Evolutionary conservation across 2,329 filamentous ascomycete genomes (phyloP), one percentile per base, ranked within the genome.

Genomic region (Amesomyces nigricolor): DNA sequence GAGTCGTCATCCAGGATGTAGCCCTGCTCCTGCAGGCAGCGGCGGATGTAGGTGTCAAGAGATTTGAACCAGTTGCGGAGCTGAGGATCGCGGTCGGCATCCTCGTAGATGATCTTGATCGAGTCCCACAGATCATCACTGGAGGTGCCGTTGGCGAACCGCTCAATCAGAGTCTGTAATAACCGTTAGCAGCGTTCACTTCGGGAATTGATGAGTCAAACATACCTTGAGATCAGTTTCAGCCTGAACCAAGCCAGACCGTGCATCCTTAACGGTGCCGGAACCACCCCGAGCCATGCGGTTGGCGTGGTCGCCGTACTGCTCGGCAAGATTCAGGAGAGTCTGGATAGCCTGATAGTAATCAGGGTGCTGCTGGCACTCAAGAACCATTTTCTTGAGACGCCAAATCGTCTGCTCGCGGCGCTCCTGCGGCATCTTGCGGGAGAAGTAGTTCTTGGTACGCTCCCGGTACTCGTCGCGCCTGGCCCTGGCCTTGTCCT

Each of bases 361-460:
- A 66, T 99, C 92, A 56, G 89, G 83, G 68, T 97, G 94, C 54
- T 92, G 89, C 74, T 99, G 94, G 65, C 95, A 91, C 73, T 99
- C 94, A 45, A 96, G 85, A 39, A 99, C 76, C 88, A 97, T 95
- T 83, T 97, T 97, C 84, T 83, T 99, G 63, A 99, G 74, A 38
- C 94, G 88, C 81, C 85, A 96, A 65, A 96, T 86, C 54, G 86
- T 86, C 77, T 96, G 91, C 7, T 97, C 91, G 58, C 91, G 90
- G 58, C 94, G 90, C 71, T 97, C 91, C 72, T 92, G 76, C 1
- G 94, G 91, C 73, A 99, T 80, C 79, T 97, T 99, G 66, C 85
- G 81, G 64, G 83, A 79, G 53, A 96, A 75, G 70, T 97, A 97
- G 63, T 88, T 82, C 67, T 80, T 84, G 26, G 86, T 65, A 35